Conservation (phyloP, 106 monocot species). For the Vanilla planifolia region DNA sequence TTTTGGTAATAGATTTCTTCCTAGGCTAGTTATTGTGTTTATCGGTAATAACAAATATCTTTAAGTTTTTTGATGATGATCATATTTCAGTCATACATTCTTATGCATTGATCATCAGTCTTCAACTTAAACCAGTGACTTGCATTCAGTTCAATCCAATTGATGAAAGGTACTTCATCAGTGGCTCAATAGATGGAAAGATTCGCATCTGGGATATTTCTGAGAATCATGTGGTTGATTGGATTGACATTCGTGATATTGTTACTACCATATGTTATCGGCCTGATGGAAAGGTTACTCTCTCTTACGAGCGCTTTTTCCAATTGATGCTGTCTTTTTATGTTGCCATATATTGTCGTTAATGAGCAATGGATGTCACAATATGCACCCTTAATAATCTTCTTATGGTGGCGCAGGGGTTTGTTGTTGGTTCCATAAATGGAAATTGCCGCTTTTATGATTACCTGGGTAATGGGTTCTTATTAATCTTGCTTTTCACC, state of each 20-base stretch:
- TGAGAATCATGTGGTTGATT: constrained; percentile 60
- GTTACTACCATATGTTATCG: constrained; percentile 62
- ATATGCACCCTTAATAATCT: not conserved
- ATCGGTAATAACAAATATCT: not conserved
- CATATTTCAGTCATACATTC: not conserved
- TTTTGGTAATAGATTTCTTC: too few relatives aligned
- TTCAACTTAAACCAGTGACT: constrained; percentile 46
- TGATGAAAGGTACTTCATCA: constrained; percentile 72
- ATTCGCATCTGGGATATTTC: constrained; percentile 68
- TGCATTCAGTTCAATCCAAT: constrained; percentile 83
- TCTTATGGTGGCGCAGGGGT: constrained; percentile 40
- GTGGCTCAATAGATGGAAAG: constrained; percentile 89
- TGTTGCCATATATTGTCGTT: not conserved
- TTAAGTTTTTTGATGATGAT: not conserved
- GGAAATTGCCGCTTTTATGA: constrained; percentile 68
- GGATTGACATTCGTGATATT: constrained; percentile 72
- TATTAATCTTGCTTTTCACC: too few relatives aligned
- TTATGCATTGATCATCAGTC: constrained; percentile 10
- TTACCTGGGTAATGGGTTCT: constrained; percentile 66
- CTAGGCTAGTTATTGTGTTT: not conserved
- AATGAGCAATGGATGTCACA: not conserved
- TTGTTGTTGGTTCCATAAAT: constrained; percentile 63
- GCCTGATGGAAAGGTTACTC: constrained; percentile 70
- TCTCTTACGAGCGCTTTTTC: not conserved
- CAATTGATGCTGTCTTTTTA: not conserved